Base-by-base conservation (phyloP, 768 basidiomycete genomes). In the Hygrophorus russula region DNA sequence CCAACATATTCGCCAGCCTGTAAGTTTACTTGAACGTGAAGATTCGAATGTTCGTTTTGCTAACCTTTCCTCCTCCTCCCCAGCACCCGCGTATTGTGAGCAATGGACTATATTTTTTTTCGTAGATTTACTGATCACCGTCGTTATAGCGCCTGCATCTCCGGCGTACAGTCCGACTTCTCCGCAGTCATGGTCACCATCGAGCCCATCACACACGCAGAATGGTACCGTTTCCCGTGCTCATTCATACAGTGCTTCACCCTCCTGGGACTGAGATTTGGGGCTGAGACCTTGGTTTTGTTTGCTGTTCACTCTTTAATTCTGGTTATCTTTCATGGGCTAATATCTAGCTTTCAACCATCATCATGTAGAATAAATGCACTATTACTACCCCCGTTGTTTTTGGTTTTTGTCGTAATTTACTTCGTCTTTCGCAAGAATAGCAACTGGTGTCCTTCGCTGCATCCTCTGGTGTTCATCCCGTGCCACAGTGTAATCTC, bases 1-100 rank as follows among this genome's bases (percentile, higher is more conserved):
- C 87, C 87, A 1, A 75, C 85, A 2, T 91, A 90, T 68, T 88
- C 87, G 36, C 87, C 87, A 53, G 82, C 85, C 44, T 90, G 82
- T 87, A 60, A 73, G 83, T 75, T 10, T 48, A 3, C 45, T 15
- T 27, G 32, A 32, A 13, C 13, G 32, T 28, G 12, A 36, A n/a
- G 36, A 34, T 34, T 4, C 33, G 50, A 20, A n/a, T 39, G 52
- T 43, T 39, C 45, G 40, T 47, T 14, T 46, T 44, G 2, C 29
- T 40, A 33, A 24, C 29, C 45, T 19, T 30, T 31, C 14, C 27
- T 38, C 7, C 33, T 45, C 27, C n/a, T 36, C 20, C 45, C 46
- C 33, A n/a, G 80, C 86, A 34, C 85, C 86, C 33, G 74, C 82
- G 40, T 88, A 87, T 62, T 88, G 82, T 85, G 56, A 73, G 80